phyloP scores from a whole-genome alignment of 768 basidiomycete species.

The Sutorius australiensis region DNA sequence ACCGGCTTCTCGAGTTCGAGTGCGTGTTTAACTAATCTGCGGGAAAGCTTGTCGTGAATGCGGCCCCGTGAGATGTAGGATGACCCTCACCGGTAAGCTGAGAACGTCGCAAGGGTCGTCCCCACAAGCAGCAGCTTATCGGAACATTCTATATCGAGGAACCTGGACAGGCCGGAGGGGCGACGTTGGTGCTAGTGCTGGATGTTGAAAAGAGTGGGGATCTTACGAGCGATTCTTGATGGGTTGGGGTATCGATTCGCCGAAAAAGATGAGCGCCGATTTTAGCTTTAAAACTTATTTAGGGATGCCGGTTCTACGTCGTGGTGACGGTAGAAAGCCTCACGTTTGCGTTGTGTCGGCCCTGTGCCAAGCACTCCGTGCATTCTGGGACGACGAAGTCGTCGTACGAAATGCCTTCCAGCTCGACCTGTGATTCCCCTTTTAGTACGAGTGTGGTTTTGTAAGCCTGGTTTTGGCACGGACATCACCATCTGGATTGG shows the following conservation, averaged over 20 bases:
- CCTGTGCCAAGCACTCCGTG: conserved; percentile 56
- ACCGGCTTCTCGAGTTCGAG: conserved; percentile 72
- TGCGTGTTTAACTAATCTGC: conserved; percentile 77
- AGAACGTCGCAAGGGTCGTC: conserved; percentile 91
- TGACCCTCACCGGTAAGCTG: conserved; percentile 67
- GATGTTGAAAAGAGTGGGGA: neutral
- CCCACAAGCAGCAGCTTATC: conserved; percentile 79
- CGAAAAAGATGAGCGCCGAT: conserved; percentile 84
- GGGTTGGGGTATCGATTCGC: conserved; percentile 71
- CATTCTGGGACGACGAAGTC: conserved; percentile 82
- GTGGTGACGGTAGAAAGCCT: conserved; percentile 11
- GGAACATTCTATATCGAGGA: conserved; percentile 50
- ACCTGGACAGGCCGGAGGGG: conserved; percentile 36
- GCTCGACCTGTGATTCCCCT: conserved; percentile 54
- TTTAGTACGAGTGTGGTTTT: neutral
- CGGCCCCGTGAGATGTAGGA: neutral
- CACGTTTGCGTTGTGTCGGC: conserved; percentile 59
- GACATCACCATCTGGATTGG: conserved; percentile 94
- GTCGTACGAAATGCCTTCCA: conserved; percentile 73
- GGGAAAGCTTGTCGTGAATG: neutral
- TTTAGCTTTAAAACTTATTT: conserved; percentile 52
- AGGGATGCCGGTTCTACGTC: neutral
- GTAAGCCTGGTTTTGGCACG: conserved; percentile 21
- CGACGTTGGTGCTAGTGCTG: neutral
- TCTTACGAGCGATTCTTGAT: conserved; percentile 72